phyloP scores from a whole-genome alignment of 2,329 filamentous ascomycete genomes.

The Rutstroemia sp. region DNA sequence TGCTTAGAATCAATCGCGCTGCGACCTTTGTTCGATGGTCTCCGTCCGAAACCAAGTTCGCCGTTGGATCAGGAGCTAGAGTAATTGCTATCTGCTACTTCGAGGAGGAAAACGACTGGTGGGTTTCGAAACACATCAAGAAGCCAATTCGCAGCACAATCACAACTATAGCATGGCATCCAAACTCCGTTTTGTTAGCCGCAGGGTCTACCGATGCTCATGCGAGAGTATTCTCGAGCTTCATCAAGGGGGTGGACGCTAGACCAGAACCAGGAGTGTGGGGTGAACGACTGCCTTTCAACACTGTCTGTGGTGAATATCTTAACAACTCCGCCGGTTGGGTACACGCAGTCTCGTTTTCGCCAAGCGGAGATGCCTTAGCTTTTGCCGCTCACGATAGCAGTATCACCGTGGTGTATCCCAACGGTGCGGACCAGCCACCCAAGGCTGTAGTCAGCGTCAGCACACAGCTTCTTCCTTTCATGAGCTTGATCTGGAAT shows the following conservation, averaged over 20 bases:
- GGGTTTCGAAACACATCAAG: constrained; percentile 99
- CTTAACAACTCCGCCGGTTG: constrained; percentile 94
- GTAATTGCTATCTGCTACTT: constrained; percentile 98
- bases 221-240: constrained; percentile 87
- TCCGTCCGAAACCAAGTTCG: constrained; percentile 93
- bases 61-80: constrained; percentile 89
- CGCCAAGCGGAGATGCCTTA: constrained; percentile 83
- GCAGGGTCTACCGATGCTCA: constrained; percentile 97
- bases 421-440: constrained; percentile 80
- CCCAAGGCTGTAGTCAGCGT: constrained; percentile 86
- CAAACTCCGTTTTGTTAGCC: constrained; percentile 90
- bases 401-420: constrained; percentile 94
- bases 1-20: constrained; percentile 93
- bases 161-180: constrained; percentile 92
- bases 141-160: constrained; percentile 98
- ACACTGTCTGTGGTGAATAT: constrained; percentile 95
- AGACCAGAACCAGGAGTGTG: constrained; percentile 81
- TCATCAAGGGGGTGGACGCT: constrained; percentile 89
- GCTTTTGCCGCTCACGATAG: constrained; percentile 94
- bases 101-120: constrained; percentile 99
- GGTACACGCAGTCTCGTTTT: constrained; percentile 91
- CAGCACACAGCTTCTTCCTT: constrained; percentile 82
- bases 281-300: constrained; percentile 95
- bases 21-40: constrained; percentile 98
- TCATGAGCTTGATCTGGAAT: constrained; percentile 89